Evolutionary conservation across 31 red algal genomes (phyloP).

Genomic region (Endocladia muricata): DNA sequence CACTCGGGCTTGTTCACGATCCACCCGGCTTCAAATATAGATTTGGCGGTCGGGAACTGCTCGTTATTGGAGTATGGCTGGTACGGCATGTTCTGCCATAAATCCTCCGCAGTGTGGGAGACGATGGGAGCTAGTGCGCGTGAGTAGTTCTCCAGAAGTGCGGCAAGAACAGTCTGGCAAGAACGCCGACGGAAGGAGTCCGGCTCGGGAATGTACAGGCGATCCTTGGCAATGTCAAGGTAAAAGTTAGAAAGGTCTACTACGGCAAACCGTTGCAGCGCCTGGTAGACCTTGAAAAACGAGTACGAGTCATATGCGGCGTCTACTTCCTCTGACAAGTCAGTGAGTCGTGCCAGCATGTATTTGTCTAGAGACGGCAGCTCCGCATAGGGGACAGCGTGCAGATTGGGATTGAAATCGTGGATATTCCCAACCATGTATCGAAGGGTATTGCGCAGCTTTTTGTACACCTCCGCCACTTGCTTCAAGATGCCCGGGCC

Average conservation of each 20-base stretch:
- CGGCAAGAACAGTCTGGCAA: conserved; percentile 83
- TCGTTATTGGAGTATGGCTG: conserved; percentile 44
- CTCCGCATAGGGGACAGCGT: conserved; percentile 49
- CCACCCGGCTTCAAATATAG: conserved; percentile 90
- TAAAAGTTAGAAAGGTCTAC: conserved; percentile 98
- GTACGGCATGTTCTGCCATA: conserved; percentile 90
- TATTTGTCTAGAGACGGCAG: conserved; percentile 87
- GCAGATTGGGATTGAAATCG: conserved; percentile 61
- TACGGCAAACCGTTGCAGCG: conserved; percentile 77
- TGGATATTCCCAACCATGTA: conserved; percentile 92
- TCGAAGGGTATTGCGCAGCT: conserved; percentile 94
- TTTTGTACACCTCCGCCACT: conserved; percentile 88
- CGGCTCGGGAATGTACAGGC: conserved; percentile 78
- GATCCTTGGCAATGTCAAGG: conserved; percentile 98
- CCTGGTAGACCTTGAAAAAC: conserved; percentile 88
- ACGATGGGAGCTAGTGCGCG: conserved; percentile 86
- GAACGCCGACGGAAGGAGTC: conserved; percentile 70
- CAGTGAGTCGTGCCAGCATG: conserved; percentile 60
- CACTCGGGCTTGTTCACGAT: conserved; percentile 35
- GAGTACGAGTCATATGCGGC: conserved; percentile 77
- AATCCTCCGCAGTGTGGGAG: conserved; percentile 94
- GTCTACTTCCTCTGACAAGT: conserved; percentile 56
- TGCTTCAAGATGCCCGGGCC: conserved; percentile 86
- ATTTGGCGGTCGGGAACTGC: conserved; percentile 20
- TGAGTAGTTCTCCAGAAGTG: conserved; percentile 63